Conservation (phyloP, 768 basidiomycete genomes). For the Rossbeevera mucosa region DNA sequence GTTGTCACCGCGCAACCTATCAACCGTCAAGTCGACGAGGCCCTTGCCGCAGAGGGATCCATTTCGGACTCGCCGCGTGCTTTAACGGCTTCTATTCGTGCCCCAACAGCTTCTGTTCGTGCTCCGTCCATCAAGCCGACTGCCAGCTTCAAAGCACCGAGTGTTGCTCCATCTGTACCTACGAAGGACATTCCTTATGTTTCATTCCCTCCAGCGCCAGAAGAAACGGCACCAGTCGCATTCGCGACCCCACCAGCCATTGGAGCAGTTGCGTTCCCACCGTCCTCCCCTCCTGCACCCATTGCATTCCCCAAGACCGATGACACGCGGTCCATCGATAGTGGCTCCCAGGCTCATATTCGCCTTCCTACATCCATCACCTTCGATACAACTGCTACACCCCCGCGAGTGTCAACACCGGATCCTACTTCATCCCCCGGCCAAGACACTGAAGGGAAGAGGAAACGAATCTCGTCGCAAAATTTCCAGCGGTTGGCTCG, state of each 20-base stretch:
- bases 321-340: conserved; percentile 28
- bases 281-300: conserved; percentile 29
- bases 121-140: conserved; percentile 22
- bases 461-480: conserved; percentile 78
- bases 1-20: conserved; percentile 16
- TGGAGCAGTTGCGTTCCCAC: conserved; percentile 34
- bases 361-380: conserved; percentile 43
- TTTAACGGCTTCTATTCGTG: conserved; percentile 12
- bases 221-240: conserved; percentile 6
- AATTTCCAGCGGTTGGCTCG: conserved; percentile 81
- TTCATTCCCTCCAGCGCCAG: conserved; percentile 32
- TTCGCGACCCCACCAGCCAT: conserved; percentile 13
- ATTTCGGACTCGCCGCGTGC: conserved; percentile 16
- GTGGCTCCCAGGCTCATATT: conserved; percentile 23
- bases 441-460: conserved; percentile 67
- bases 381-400: conserved; percentile 55
- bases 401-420: conserved; percentile 69
- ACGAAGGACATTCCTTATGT: conserved; percentile 25
- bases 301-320: conserved; percentile 42
- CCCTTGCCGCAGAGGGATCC: conserved; percentile 6
- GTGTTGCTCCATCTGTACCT: conserved; percentile 27
- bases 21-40: conserved; percentile 17
- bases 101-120: conserved; percentile 12
- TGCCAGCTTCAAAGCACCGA: conserved; percentile 18
- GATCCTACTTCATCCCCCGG: conserved; percentile 58